Conservation (phyloP, 192 early-diverging fungal species). For the Martensiomyces pterosporus region DNA sequence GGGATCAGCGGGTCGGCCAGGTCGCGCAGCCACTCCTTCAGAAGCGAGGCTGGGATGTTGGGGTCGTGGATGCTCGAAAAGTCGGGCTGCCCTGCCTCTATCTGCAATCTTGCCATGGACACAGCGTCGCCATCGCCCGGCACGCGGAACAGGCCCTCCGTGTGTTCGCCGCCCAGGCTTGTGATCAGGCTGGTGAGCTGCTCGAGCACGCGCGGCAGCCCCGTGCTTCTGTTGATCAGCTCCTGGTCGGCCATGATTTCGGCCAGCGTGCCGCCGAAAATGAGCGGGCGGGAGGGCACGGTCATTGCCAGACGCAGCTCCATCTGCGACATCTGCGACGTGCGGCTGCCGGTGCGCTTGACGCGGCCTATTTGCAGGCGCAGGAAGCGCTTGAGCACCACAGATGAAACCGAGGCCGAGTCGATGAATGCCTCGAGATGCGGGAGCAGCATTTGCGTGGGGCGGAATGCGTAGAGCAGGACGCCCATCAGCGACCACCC, state of each 20-base stretch:
- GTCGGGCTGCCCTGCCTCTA: constrained; percentile 81
- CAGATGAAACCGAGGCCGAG: constrained; percentile 22
- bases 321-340: constrained; percentile 63
- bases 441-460: constrained; percentile 80
- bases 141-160: constrained; percentile 96
- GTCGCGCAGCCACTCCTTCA: constrained; percentile 94
- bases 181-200: constrained; percentile 74
- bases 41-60: constrained; percentile 83
- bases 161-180: constrained; percentile 66
- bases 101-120: constrained; percentile 63
- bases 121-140: constrained; percentile 89
- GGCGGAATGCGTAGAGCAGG: constrained; percentile 81
- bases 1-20: constrained; percentile 88
- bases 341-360: constrained; percentile 76
- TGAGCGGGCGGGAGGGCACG: constrained; percentile 76
- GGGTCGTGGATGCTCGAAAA: constrained; percentile 75
- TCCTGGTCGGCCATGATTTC: constrained; percentile 66
- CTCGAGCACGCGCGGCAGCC: constrained; percentile 76
- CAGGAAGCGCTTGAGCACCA: constrained; percentile 25
- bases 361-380: constrained; percentile 65
- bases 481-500: constrained; percentile 88
- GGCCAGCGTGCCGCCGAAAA: constrained; percentile 88
- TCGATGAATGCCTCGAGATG: constrained; percentile 76
- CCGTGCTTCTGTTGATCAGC: constrained; percentile 26
- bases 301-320: constrained; percentile 62